Base-by-base conservation (phyloP, 371 early-diverging fungal species). In the Circinella minor region DNA sequence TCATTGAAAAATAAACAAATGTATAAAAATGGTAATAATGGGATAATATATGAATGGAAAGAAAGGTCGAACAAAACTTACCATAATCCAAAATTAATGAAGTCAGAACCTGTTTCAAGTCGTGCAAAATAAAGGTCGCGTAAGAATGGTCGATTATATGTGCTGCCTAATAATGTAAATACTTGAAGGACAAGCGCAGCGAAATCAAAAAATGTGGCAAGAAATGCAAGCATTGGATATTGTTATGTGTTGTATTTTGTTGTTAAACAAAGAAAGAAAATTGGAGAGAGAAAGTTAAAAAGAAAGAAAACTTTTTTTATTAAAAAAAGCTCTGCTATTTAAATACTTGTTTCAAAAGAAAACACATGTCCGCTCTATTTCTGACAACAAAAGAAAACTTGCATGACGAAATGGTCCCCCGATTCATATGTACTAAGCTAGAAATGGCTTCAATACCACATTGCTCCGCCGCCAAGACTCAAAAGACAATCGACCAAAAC, bases 151-250 rank as follows among this genome's bases (percentile, higher is more conserved):
- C 71, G 64, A 61, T 83, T 77, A 63, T 79, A 76, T 9, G 80
- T 81, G 63, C 74, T 77, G 39, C 84, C 84, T 55, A 83, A 66
- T 67, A 83, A 60, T 7, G 80, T 77, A 49, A 83, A 83, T 27
- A 83, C 66, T 71, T 83, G 73, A 39, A 83, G 70, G 4, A 83
- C 73, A 66, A 83, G 75, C 8, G 84, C 81, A 4, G 81, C 76
- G 65, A 83, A 83, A 11, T 81, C 81, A 59, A 77, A 78, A 63
- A 83, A 83, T 4, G 78, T 79, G 34, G 84, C 84, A n/a, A 69
- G 65, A 49, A 68, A 74, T 54, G 74, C 59, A 61, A 74, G 62
- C 67, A 74, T 36, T 36, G 70, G 48, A 36, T 60, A 47, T 3
- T 15, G n/a, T 37, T 8, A n/a, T n/a, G 14, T 15, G 14, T 13